A percentile compares a stretch with the other conserved stretches of the same genome.
phyloP scores from a whole-genome alignment of 345 rosid genomes.

The Eucalyptus grandis region DNA sequence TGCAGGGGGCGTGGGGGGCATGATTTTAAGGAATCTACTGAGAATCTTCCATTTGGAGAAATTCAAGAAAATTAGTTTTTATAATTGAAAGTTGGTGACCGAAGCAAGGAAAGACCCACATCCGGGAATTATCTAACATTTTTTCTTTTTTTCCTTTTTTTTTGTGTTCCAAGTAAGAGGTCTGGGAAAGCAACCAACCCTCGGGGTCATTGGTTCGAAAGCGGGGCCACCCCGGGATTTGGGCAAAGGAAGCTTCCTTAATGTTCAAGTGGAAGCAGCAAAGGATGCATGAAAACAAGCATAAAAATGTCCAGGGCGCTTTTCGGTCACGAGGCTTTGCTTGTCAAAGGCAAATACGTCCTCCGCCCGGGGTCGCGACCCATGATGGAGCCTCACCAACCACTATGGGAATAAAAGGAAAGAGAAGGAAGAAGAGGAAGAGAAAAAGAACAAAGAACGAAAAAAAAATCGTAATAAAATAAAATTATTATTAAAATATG shows the following conservation, averaged over 20 bases:
- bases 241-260: not conserved
- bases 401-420: too few species aligned
- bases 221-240: not conserved
- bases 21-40: conserved; percentile 1
- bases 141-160: not conserved
- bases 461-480: too few species aligned
- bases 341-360: too few species aligned
- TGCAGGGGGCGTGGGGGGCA: not conserved
- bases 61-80: fast-evolving
- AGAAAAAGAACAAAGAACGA: fast-evolving
- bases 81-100: not conserved
- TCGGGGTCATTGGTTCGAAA: not conserved
- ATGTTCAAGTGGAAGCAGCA: not conserved
- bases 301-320: not conserved
- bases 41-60: not conserved
- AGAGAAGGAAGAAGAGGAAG: too few species aligned
- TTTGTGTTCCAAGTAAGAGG: not conserved
- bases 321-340: too few species aligned
- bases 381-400: too few species aligned
- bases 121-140: not conserved
- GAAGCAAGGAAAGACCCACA: not conserved
- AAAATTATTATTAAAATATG: too few species aligned
- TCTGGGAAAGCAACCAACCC: not conserved
- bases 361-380: too few species aligned
- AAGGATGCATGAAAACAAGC: not conserved